Evolutionary conservation across 305 asterid species (phyloP), one percentile per base, ranked within the genome.

Genomic region (Rubia balearica): DNA sequence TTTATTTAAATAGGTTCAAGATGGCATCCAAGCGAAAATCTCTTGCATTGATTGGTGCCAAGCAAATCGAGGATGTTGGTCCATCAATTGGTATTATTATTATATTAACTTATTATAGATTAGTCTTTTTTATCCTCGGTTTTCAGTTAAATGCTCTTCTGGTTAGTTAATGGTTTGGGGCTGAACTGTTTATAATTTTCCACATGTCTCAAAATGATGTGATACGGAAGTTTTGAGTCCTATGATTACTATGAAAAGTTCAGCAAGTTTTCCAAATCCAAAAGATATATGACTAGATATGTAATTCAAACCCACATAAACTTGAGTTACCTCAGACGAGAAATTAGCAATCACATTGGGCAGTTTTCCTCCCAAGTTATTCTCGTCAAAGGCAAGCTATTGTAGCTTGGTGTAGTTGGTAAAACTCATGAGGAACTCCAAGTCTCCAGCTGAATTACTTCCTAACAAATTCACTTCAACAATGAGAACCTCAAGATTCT

Each of bases 311-410:
- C 17, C 5, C 60, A 53, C 17, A 53, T 3, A 17, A 17, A n/a
- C 27, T 53, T 53, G 22, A 53, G 60, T 53, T 6, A 53, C 24
- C 60, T 53, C 9, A 3, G 27, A 53, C 5, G 60, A 53, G 22
- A 53, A 5, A 53, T 53, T 53, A 0, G 24, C 27, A 53, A 53
- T 53, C 9, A 53, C 27, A 53, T 53, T 53, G 0, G 72, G 72
- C 11, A 77, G 27, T 21, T 68, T 12, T 3, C 77, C 80, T 22
- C 74, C 74, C 36, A 77, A 57, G 8, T 17, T 14, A 38, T 66
- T 76, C 1, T 8, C 2, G 7, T 5, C 7, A 8, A 59, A 5
- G 11, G 2, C 2, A 40, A 59, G 57, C 0, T 8, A 0, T 16
- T 22, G 9, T 0, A 70, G 45, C 6, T 22, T 59, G 21, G 30